Conservation (phyloP, 2,329 filamentous ascomycete species). For the Fusarium pseudograminearum region DNA sequence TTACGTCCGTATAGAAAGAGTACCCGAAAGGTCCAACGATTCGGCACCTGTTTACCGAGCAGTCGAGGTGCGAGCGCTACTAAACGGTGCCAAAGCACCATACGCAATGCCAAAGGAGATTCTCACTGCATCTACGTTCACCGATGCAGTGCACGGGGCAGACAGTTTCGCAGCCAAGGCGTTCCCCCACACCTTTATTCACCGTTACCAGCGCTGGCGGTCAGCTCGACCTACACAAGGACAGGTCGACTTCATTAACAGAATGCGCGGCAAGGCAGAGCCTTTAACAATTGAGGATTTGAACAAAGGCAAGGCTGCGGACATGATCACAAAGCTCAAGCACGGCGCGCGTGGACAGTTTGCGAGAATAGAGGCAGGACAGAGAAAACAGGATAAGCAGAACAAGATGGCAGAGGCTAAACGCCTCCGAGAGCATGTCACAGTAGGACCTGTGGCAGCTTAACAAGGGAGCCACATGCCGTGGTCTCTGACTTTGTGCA, state of each 20-base stretch:
- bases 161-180: slow-evolving; percentile 80
- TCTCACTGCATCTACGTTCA: slow-evolving; percentile 72
- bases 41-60: slow-evolving; percentile 55
- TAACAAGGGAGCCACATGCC: slow-evolving; percentile 32
- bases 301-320: slow-evolving; percentile 83
- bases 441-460: slow-evolving; percentile 62
- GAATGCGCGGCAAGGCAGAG: slow-evolving; percentile 65
- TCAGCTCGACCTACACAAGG: slow-evolving; percentile 70
- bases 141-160: slow-evolving; percentile 83
- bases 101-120: slow-evolving; percentile 78
- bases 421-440: slow-evolving; percentile 63
- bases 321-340: slow-evolving; percentile 94
- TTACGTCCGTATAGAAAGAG: slow-evolving; percentile 65
- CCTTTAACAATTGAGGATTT: slow-evolving; percentile 67
- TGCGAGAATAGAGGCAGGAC: slow-evolving; percentile 63
- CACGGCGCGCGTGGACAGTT: slow-evolving; percentile 80
- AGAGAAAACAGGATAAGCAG: slow-evolving; percentile 61
- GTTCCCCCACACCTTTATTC: slow-evolving; percentile 77
- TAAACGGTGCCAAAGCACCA: slow-evolving; percentile 62
- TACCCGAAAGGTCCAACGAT: slow-evolving; percentile 40
- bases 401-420: slow-evolving; percentile 54
- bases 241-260: slow-evolving; percentile 78
- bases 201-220: slow-evolving; percentile 77
- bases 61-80: slow-evolving; percentile 63
- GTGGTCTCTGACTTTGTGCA: slow-evolving; percentile 15